A percentile compares a stretch with the other conserved stretches of the same genome.
Conservation (phyloP, 805 yeast species). For the Zygosaccharomyces siamensis region DNA sequence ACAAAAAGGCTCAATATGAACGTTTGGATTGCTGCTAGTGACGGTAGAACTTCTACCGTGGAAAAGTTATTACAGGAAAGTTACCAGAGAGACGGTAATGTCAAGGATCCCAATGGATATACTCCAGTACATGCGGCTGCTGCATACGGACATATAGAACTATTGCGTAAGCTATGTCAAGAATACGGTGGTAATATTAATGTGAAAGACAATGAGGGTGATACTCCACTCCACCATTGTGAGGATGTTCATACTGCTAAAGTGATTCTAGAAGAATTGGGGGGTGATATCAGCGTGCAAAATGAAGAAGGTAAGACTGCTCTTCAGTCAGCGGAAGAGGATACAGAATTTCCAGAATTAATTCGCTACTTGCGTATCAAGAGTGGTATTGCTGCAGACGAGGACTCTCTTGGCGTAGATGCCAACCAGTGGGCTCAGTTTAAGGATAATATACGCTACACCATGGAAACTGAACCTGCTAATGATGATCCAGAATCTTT, state of each 20-base stretch:
- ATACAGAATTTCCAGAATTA: slow-evolving; percentile 78
- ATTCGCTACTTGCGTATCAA: slow-evolving; percentile 53
- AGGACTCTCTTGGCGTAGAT: slow-evolving; percentile 28
- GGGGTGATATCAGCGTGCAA: slow-evolving; percentile 58
- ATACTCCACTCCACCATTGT: slow-evolving; percentile 88
- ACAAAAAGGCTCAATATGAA: slow-evolving; percentile 39
- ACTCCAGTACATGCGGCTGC: slow-evolving; percentile 98
- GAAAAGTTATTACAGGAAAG: slow-evolving; percentile 44
- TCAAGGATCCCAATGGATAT: slow-evolving; percentile 88
- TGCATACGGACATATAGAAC: slow-evolving; percentile 75
- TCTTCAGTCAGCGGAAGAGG: slow-evolving; percentile 70
- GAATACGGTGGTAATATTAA: slow-evolving; percentile 74
- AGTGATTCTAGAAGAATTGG: slow-evolving; percentile 57
- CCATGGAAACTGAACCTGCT: slow-evolving; percentile 44
- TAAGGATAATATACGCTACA: slow-evolving; percentile 49
- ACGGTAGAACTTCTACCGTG: slow-evolving; percentile 60
- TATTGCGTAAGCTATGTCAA: slow-evolving; percentile 39
- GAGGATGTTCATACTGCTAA: slow-evolving; percentile 68
- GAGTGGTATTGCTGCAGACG: slow-evolving; percentile 28
- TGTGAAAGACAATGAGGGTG: slow-evolving; percentile 83
- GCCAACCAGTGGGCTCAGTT: slow-evolving; percentile 30
- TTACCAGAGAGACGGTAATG: slow-evolving; percentile 56
- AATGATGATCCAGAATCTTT: slow-evolving; percentile 44
- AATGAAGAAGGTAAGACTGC: slow-evolving; percentile 77
- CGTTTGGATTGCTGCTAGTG: slow-evolving; percentile 95